Base-by-base conservation (phyloP, 1,284 basidiomycete genomes). In the Moniliophthora roreri region DNA sequence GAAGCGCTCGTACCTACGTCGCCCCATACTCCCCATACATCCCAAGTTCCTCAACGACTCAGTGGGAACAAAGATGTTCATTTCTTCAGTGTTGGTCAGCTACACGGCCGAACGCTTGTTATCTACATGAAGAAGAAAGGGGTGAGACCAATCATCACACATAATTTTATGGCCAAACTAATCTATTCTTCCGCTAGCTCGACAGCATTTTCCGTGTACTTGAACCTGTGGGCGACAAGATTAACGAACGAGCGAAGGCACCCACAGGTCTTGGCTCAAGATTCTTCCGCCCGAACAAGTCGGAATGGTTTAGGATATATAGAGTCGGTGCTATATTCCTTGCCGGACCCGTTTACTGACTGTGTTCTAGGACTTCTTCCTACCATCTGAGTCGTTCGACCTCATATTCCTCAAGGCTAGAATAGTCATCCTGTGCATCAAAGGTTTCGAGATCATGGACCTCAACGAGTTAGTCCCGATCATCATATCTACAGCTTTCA, bases 381-480 rank as follows among this genome's bases (percentile, higher is more conserved):
- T 97, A 45, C 89, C 92, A 0, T 92, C 89, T 0, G 94, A 96
- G 64, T 91, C 93, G 0, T 90, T 85, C 58, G 89, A 91, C 61
- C 77, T 98, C 47, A 87, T 95, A 62, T 98, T 98, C 76, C 77
- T 97, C 55, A 93, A 93, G 66, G 87, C 90, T 24, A 92, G 89
- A 71, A 87, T 99, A 55, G 93, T 93, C 4, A 90, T 99, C 53
- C 81, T 96, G 28, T 95, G 94, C 61, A 83, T 89, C 2, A 94
- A 91, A 64, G 94, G 93, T n/a, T 96, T 98, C 63, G 93, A 96
- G 72, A 96, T 98, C 62, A 97, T 98, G 91, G 91, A 97, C 67
- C 77, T 98, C 32, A 83, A 84, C 2, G 87, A 93, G 93, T 93
- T 68, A 38, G 89, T 77, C 15, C 3, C 41, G 3, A 24, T 15